These are phyloP conservation scores for Ophiostoma novo-ulmi DNA, from an alignment of 2,329 filamentous ascomycete species.

Conservation along the genomic window DNA sequence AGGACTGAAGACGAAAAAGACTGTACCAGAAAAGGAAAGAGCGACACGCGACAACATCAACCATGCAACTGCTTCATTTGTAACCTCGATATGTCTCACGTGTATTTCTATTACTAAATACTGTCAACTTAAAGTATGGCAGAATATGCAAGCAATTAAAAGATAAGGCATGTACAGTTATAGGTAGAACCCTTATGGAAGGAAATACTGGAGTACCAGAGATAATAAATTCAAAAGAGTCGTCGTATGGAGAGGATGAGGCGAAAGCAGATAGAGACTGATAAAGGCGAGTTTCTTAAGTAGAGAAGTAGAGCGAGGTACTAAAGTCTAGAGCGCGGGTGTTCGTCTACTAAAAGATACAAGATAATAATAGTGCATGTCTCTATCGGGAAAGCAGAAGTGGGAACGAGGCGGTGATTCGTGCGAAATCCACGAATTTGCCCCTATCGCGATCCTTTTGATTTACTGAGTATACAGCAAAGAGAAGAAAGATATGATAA, in stretches of 20 bases:
- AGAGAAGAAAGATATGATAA: background rate
- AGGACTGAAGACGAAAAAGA: background rate
- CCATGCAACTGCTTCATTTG: background rate
- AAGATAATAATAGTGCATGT: background rate
- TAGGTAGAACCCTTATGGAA: background rate
- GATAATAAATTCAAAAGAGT: background rate
- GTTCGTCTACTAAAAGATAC: background rate
- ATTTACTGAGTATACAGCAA: background rate
- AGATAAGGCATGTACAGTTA: background rate
- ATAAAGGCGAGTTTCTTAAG: background rate
- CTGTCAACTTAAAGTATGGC: background rate
- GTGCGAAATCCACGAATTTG: slow-evolving; percentile 7
- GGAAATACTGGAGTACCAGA: background rate
- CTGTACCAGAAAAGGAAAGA: slow-evolving; percentile 19
- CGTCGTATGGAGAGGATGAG: background rate
- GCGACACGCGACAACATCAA: background rate
- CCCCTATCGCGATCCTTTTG: slow-evolving; percentile 17
- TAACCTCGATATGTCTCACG: background rate
- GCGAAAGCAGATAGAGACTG: background rate
- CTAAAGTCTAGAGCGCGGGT: background rate
- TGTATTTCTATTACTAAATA: background rate
- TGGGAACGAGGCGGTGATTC: background rate
- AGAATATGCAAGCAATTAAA: slow-evolving; percentile 5
- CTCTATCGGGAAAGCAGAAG: background rate
- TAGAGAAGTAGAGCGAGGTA: background rate